Percentiles rank a stretch among this genome's conserved stretches.
Conservation (phyloP, 768 basidiomycete species). For the Boletales sp. region DNA sequence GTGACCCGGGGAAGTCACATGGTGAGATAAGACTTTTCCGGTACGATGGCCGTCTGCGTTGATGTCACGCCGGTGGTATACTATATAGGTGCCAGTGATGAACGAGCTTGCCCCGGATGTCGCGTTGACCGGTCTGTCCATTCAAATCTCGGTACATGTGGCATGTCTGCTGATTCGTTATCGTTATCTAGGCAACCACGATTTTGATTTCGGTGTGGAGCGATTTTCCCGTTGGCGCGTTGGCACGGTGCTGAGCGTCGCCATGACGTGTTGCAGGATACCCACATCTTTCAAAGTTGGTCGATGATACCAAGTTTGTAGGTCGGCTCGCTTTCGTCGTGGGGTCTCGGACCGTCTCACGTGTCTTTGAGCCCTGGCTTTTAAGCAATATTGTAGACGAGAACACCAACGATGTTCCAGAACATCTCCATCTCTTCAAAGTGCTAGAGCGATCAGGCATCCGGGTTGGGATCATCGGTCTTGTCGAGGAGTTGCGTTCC, state of each 20-base stretch:
- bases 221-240: not conserved
- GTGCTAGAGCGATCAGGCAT: slow-evolving; percentile 69
- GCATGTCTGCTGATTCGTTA: slow-evolving; percentile 5
- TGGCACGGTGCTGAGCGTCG: not conserved
- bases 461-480: slow-evolving; percentile 77
- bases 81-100: slow-evolving; percentile 74
- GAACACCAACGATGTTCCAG: slow-evolving; percentile 59
- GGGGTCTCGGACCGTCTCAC: not conserved
- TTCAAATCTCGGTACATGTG: not conserved
- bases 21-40: slow-evolving; percentile 41
- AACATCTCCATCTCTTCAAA: slow-evolving; percentile 54
- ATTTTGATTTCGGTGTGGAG: slow-evolving; percentile 78
- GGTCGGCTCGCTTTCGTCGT: slow-evolving; percentile 20
- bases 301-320: slow-evolving; percentile 73
- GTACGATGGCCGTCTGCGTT: slow-evolving; percentile 28
- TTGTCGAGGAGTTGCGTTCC: slow-evolving; percentile 71
- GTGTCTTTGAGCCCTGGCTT: slow-evolving; percentile 69
- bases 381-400: slow-evolving; percentile 82
- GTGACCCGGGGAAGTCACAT: slow-evolving; percentile 90
- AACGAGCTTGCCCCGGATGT: slow-evolving; percentile 79
- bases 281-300: slow-evolving; percentile 61
- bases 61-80: not conserved
- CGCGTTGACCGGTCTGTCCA: slow-evolving; percentile 65
- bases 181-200: slow-evolving; percentile 70
- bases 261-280: slow-evolving; percentile 42